Evolutionary conservation across 2,329 filamentous ascomycete genomes (phyloP), one percentile per base, ranked within the genome.

Genomic region (Colletotrichum musicola): DNA sequence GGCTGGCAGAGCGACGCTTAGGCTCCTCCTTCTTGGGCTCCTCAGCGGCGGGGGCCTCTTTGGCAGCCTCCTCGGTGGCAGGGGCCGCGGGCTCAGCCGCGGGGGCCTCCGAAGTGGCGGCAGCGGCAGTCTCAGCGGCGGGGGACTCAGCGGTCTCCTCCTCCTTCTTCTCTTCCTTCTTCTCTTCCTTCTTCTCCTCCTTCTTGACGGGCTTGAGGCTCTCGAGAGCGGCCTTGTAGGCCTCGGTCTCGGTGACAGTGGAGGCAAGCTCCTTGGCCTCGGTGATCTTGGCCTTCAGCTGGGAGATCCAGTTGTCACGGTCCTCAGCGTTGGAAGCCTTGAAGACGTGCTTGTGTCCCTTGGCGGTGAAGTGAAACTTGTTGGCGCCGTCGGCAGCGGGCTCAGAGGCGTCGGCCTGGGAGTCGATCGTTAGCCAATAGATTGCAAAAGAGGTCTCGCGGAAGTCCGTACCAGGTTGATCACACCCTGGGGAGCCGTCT

Each of bases 271-370:
- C 91, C 88, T 96, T 97, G 76, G 94, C 95, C 84, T 97, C 94
- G 59, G 90, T 87, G 61, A 93, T 88, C 86, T 95, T 93, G 76
- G 88, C 83, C 88, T 96, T 94, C 74, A 97, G 81, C 77, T 95
- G 92, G 71, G 90, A 84, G 76, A 97, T 89, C 96, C 96, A 98
- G 87, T 92, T 93, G 81, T 97, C 94, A 78, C 95, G 94, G 84
- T 98, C 94, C 68, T 89, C 84, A 56, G 88, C 76, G 76, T 78
- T 91, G 75, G 85, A 77, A 66, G 95, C 93, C 89, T 98, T 95
- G 88, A 99, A 97, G 70, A 88, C 88, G 88, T 98, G 94, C 90
- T 97, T 97, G 84, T 97, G 92, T 74, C 92, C 92, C 82, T 92
- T 90, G 78, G 93, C 83, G 79, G 91, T 93, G 86, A 98, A 92